Evolutionary conservation across 164 flowering plant species (phyloP).

Genomic region (Houttuynia cordata): DNA sequence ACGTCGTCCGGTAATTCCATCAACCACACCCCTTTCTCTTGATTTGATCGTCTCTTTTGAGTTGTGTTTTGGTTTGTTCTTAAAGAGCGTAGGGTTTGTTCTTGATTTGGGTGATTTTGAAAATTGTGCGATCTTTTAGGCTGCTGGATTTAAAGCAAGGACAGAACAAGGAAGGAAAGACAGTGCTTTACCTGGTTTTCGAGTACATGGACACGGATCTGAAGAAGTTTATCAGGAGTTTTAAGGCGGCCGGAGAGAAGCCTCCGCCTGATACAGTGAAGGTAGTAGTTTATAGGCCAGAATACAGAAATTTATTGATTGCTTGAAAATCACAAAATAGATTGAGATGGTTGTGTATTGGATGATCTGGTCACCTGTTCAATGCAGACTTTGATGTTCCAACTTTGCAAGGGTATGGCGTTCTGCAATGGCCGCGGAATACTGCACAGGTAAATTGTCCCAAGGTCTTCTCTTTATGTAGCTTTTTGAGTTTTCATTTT

Average conservation of each 20-base stretch:
- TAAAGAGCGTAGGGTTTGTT: too few relatives aligned
- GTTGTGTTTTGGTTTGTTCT: not conserved
- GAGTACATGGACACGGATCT: slow-evolving; percentile 95
- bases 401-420: slow-evolving; percentile 91
- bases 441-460: slow-evolving; percentile 49
- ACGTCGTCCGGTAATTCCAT: slow-evolving; percentile 50
- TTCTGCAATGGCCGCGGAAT: slow-evolving; percentile 92
- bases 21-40: too few relatives aligned
- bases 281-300: slow-evolving; percentile 17
- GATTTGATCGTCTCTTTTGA: too few relatives aligned
- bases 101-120: too few relatives aligned
- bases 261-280: slow-evolving; percentile 46
- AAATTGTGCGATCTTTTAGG: slow-evolving; percentile 29
- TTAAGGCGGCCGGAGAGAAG: slow-evolving; percentile 39
- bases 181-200: slow-evolving; percentile 80
- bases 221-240: slow-evolving; percentile 69
- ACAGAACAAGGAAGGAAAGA: slow-evolving; percentile 84
- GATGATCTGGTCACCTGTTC: not conserved
- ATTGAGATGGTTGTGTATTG: not conserved
- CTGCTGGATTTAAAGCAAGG: slow-evolving; percentile 89
- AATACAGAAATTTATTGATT: too few relatives aligned
- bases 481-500: too few relatives aligned
- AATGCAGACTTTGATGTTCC: slow-evolving; percentile 75
- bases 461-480: not conserved
- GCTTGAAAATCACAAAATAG: not conserved